Conservation (phyloP, 2,329 filamentous ascomycete species). For the Trichoderma sp. region DNA sequence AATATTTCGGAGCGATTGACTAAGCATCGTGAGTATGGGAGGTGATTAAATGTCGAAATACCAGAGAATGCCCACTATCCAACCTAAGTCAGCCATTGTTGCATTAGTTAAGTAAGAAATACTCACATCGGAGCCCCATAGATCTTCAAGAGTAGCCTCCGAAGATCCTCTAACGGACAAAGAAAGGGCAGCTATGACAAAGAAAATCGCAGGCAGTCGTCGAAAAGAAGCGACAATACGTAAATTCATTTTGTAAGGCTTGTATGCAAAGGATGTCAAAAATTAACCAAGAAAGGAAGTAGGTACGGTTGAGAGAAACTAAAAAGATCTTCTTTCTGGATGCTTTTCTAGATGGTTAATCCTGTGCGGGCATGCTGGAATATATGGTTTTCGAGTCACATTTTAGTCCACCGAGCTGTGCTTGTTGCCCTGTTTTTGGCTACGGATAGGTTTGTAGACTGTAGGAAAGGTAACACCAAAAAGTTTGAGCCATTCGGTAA, state of each 20-base stretch:
- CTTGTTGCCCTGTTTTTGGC: not conserved
- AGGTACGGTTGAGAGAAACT: not conserved
- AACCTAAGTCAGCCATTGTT: not conserved
- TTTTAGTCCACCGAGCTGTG: not conserved
- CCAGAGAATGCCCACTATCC: not conserved
- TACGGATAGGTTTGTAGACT: not conserved
- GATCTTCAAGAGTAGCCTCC: not conserved
- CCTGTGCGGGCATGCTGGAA: not conserved
- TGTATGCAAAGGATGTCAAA: not conserved
- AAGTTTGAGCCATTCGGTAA: rapidly evolving
- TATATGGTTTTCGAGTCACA: not conserved
- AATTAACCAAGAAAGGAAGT: not conserved
- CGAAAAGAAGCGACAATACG: not conserved
- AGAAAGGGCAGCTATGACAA: not conserved
- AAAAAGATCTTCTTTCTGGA: not conserved
- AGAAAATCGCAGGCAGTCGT: not conserved
- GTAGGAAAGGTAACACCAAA: not conserved
- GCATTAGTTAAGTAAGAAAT: not conserved
- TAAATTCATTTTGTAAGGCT: not conserved
- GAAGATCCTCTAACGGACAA: not conserved
- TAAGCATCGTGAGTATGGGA: not conserved
- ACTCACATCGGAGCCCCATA: not conserved
- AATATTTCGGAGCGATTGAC: not conserved
- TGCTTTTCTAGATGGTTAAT: not conserved
- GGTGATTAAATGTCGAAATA: not conserved